Evolutionary conservation across 352 stramenopile genomes (phyloP), one percentile per base, ranked within the genome.

Genomic region (Aphanomyces stellatus): DNA sequence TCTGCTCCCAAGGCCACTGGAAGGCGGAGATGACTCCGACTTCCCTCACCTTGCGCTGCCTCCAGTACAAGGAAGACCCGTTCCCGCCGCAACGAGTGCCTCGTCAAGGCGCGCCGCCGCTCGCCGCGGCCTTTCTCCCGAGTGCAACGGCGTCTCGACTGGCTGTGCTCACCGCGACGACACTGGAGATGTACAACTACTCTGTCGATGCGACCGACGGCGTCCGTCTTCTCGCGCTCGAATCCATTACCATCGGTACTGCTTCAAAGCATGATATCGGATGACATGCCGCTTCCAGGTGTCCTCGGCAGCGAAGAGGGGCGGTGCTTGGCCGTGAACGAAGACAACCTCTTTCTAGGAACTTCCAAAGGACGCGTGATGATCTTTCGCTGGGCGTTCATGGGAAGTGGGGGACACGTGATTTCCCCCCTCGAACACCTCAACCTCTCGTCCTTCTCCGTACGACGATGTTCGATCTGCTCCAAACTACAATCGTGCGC

Each of bases 131-230:
- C 2, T 67, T 67, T 34, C 49, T 57, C 4, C 51, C 51, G 4
- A 22, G 13, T 27, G 17, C 25, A 15, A 10, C 22, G 13, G 41
- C 43, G 7, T 57, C 40, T 24, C 37, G 49, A 11, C 19, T 67
- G 40, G 60, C 28, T 3, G 60, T 67, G 11, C 60, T 67, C 24
- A 67, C 60, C 7, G 10, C 51, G 24, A 67, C 43, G 13, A 42
- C 40, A 6, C n/a, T 67, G 4, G 60, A 67, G 31, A 67, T 67
- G 60, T 67, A 67, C 49, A 30, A 19, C 13, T 67, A 49, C 43
- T 15, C 41, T 10, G 25, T 35, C 5, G 60, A 67, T 48, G 11
- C 46, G 8, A 24, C 60, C 6, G 46, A 56, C 17, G 60, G 60
- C 4, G n/a, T 67, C 6, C 15, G 30, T 3, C n/a, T 67, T 56